phyloP scores from a whole-genome alignment of 495 filamentous ascomycete genomes.

The Aspergillus ellipticus region DNA sequence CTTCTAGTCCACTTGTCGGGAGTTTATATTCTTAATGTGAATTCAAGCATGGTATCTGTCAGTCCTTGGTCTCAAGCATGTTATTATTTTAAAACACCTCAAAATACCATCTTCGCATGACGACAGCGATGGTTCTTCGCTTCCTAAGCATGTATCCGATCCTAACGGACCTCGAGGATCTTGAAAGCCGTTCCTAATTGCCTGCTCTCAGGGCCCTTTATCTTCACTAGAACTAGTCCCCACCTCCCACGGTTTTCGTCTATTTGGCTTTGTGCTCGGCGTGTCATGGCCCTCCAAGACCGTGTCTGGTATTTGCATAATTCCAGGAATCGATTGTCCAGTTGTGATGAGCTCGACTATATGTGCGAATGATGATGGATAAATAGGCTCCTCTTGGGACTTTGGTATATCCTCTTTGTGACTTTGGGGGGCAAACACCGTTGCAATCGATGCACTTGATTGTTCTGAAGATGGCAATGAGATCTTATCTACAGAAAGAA shows the following conservation, averaged over 20 bases:
- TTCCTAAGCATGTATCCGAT: neutral
- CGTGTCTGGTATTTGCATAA: slow-evolving; percentile 82
- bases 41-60: slow-evolving; percentile 8
- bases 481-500: neutral
- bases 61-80: slow-evolving; percentile 6
- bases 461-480: neutral
- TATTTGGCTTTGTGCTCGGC: slow-evolving; percentile 47
- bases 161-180: neutral
- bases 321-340: slow-evolving; percentile 82
- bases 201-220: neutral
- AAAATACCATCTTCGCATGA: neutral
- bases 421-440: neutral
- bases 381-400: slow-evolving; percentile 48
- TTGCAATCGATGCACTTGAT: neutral
- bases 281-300: slow-evolving; percentile 63
- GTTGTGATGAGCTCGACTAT: slow-evolving; percentile 85
- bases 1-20: slow-evolving; percentile 9
- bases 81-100: slow-evolving; percentile 2
- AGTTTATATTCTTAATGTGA: slow-evolving; percentile 7
- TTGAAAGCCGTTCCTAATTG: neutral
- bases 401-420: neutral
- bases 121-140: neutral
- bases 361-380: slow-evolving; percentile 82
- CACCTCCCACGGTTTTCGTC: slow-evolving; percentile 78
- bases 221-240: slow-evolving; percentile 11